Percentiles rank a stretch among this genome's conserved stretches.
Evolutionary conservation across 1,284 basidiomycete species (phyloP).

Genomic region (Polyporus tsugae): DNA sequence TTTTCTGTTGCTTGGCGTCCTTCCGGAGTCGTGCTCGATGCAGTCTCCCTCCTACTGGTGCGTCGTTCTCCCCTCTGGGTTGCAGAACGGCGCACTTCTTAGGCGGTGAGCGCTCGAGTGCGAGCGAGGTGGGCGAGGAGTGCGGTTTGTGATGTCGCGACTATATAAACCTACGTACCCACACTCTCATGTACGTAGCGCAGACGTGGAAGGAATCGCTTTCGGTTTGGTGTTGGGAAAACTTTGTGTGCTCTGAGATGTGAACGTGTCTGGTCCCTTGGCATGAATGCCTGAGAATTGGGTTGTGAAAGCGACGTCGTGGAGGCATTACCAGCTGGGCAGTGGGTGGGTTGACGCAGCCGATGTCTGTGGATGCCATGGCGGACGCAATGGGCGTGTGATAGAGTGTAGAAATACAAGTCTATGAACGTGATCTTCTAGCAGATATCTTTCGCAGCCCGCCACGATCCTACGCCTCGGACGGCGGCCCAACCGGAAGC

Average conservation of each 20-base stretch:
- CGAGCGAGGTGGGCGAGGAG: constrained; percentile 15
- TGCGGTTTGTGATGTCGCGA: constrained; percentile 8
- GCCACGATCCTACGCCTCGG: not conserved
- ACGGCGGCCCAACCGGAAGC: constrained; percentile 16
- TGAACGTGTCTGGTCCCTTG: not conserved
- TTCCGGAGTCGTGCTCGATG: constrained; percentile 32
- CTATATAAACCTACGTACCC: constrained; percentile 20
- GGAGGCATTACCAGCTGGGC: too few species aligned
- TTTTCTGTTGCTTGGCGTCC: constrained; percentile 11
- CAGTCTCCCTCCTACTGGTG: constrained; percentile 38
- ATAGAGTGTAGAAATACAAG: not conserved
- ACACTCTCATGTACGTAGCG: constrained; percentile 28
- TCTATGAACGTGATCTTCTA: not conserved
- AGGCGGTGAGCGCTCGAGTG: constrained; percentile 50
- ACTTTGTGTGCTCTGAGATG: not conserved
- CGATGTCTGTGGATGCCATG: not conserved
- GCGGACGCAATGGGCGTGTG: not conserved
- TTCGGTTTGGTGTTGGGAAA: constrained; percentile 20
- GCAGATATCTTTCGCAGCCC: not conserved
- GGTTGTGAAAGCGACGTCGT: not conserved
- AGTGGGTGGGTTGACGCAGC: not conserved
- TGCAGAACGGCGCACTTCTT: constrained; percentile 44
- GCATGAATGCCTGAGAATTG: too few species aligned
- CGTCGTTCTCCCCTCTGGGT: constrained; percentile 51
- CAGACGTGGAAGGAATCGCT: constrained; percentile 17